phyloP scores from a whole-genome alignment of 768 basidiomycete species.

The Tephrocybe sp. region DNA sequence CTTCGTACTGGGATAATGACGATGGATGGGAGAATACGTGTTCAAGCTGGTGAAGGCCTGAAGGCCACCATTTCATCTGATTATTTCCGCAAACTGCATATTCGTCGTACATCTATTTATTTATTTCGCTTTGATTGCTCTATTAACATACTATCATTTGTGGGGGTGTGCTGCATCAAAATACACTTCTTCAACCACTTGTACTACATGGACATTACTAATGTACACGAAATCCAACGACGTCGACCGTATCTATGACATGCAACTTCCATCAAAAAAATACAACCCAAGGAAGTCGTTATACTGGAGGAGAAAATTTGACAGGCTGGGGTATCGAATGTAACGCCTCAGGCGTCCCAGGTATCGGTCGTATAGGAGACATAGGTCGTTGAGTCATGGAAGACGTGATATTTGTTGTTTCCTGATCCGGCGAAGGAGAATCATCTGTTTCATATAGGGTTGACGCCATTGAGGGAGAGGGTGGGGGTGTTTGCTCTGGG shows the following conservation, averaged over 20 bases:
- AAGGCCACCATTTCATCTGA: too few relatives aligned
- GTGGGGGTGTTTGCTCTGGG: conserved; percentile 28
- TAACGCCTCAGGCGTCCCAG: background rate
- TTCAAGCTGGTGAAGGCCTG: too few relatives aligned
- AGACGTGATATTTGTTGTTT: background rate
- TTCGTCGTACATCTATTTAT: too few relatives aligned
- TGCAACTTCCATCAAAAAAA: too few relatives aligned
- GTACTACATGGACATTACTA: background rate
- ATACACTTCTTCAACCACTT: too few relatives aligned
- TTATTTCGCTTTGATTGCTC: too few relatives aligned
- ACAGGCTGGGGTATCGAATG: background rate
- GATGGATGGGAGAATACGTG: background rate
- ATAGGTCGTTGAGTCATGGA: background rate
- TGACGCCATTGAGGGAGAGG: conserved; percentile 28
- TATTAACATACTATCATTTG: too few relatives aligned
- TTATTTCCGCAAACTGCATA: too few relatives aligned
- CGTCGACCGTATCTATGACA: too few relatives aligned
- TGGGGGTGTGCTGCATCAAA: too few relatives aligned
- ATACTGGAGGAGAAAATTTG: background rate
- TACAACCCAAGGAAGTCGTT: background rate
- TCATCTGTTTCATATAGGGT: conserved; percentile 25
- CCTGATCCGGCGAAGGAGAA: conserved; percentile 9
- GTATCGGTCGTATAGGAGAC: conserved; percentile 8
- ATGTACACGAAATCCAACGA: background rate
- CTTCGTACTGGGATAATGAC: conserved; percentile 10